Conservation (phyloP, 2,329 filamentous ascomycete genomes). For the Trichoderma atrobrunneum region DNA sequence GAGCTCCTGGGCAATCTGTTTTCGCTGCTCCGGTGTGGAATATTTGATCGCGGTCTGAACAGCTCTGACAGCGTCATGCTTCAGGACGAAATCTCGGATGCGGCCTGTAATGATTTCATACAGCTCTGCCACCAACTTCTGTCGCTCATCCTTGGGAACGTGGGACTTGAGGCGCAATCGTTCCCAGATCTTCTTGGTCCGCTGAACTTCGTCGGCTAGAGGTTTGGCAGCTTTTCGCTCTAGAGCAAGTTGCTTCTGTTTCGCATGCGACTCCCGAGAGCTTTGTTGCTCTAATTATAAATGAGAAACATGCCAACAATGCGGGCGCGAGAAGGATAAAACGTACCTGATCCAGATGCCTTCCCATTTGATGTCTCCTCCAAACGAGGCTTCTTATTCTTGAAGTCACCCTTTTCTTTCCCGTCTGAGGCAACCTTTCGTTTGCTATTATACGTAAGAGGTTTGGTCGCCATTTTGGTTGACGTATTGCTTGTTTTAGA, state of each 20-base stretch:
- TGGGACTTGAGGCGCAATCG: constrained; percentile 88
- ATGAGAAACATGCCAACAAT: neutral
- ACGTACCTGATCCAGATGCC: constrained; percentile 43
- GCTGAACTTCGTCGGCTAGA: constrained; percentile 81
- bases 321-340: constrained; percentile 2
- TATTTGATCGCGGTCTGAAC: constrained; percentile 98
- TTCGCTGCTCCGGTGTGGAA: constrained; percentile 77
- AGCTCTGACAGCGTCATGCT: constrained; percentile 95
- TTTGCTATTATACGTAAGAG: constrained; percentile 50
- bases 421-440: constrained; percentile 50
- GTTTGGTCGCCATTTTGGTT: constrained; percentile 48
- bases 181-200: constrained; percentile 97
- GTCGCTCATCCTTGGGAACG: constrained; percentile 83
- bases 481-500: constrained; percentile 22
- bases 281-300: constrained; percentile 47
- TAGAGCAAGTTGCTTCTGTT: constrained; percentile 83
- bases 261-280: constrained; percentile 83
- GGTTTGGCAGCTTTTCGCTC: constrained; percentile 93
- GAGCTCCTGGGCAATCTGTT: constrained; percentile 81
- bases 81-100: constrained; percentile 94
- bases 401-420: constrained; percentile 44
- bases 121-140: constrained; percentile 81
- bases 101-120: constrained; percentile 88
- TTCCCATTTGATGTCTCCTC: constrained; percentile 26
- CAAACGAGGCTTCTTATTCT: constrained; percentile 52